phyloP scores from a whole-genome alignment of 495 filamentous ascomycete species.

The Lepraria neglecta region DNA sequence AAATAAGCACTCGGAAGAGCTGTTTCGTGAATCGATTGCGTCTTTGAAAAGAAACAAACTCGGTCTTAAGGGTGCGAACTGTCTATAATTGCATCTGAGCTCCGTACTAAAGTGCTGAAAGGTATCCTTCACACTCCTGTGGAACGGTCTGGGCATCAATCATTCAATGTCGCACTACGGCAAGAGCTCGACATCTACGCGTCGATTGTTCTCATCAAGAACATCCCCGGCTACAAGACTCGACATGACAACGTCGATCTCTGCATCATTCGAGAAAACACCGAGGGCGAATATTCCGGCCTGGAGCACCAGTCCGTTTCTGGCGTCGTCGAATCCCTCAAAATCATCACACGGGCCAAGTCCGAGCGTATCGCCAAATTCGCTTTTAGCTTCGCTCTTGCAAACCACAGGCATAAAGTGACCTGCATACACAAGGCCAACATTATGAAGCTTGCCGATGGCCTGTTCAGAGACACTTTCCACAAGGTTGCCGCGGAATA shows the following conservation, averaged over 20 bases:
- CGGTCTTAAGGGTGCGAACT: constrained; percentile 68
- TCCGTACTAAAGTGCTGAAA: constrained; percentile 26
- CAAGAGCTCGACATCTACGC: constrained; percentile 99
- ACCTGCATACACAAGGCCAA: constrained; percentile 99
- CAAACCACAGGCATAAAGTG: constrained; percentile 97
- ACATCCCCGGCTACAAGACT: constrained; percentile 96
- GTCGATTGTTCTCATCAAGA: constrained; percentile 96
- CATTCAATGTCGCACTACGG: constrained; percentile 97
- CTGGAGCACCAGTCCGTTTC: constrained; percentile 96
- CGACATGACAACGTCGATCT: constrained; percentile 95
- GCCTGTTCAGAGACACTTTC: constrained; percentile 96
- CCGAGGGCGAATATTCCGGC: constrained; percentile 97
- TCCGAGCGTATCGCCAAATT: constrained; percentile 98
- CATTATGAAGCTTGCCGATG: constrained; percentile 99
- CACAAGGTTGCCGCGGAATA: constrained; percentile 87
- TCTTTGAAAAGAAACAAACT: constrained; percentile 98
- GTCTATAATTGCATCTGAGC: background rate
- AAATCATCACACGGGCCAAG: constrained; percentile 98
- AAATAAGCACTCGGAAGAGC: constrained; percentile 82
- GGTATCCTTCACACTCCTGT: constrained; percentile 95
- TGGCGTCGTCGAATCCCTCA: constrained; percentile 97
- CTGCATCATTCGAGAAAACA: constrained; percentile 99
- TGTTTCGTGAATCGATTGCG: constrained; percentile 88
- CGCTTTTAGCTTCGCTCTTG: constrained; percentile 92
- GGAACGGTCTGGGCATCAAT: constrained; percentile 94